A percentile compares a stretch with the other conserved stretches of the same genome.
Conservation (phyloP, 257 asterid genomes). For the Apocynum venetum region DNA sequence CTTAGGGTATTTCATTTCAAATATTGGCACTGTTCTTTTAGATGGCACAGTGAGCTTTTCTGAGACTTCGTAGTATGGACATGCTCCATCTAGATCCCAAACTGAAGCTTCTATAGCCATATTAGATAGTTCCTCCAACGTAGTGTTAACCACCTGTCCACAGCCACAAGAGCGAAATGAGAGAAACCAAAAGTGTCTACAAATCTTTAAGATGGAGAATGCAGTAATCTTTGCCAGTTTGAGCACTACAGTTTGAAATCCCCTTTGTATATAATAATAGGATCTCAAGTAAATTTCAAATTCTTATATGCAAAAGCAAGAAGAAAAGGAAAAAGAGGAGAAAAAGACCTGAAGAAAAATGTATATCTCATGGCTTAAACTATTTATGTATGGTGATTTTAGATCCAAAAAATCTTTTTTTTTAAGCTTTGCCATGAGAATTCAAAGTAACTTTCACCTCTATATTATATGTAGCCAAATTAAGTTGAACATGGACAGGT, state of each 20-base stretch:
- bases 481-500: constrained; percentile 91
- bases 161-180: not conserved
- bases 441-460: constrained; percentile 46
- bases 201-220: not conserved
- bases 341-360: not conserved
- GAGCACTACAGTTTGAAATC: too few species aligned
- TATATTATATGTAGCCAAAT: constrained; percentile 57
- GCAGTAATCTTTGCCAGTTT: not conserved
- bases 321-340: not conserved
- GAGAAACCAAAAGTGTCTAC: not conserved
- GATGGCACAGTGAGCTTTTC: constrained; percentile 63
- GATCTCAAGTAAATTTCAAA: not conserved
- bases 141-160: constrained; percentile 67
- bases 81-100: constrained; percentile 78
- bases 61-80: constrained; percentile 53
- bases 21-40: constrained; percentile 52
- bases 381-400: too few species aligned
- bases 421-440: too few species aligned
- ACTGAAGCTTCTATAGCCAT: constrained; percentile 77
- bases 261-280: not conserved
- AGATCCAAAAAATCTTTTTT: too few species aligned
- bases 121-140: constrained; percentile 45
- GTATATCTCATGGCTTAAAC: too few species aligned
- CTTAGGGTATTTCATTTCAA: constrained; percentile 75
- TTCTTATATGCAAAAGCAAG: not conserved